These are phyloP conservation scores for Geotrichum australiense DNA, from an alignment of 1,139 yeast genomes.

Conservation along the genomic window DNA sequence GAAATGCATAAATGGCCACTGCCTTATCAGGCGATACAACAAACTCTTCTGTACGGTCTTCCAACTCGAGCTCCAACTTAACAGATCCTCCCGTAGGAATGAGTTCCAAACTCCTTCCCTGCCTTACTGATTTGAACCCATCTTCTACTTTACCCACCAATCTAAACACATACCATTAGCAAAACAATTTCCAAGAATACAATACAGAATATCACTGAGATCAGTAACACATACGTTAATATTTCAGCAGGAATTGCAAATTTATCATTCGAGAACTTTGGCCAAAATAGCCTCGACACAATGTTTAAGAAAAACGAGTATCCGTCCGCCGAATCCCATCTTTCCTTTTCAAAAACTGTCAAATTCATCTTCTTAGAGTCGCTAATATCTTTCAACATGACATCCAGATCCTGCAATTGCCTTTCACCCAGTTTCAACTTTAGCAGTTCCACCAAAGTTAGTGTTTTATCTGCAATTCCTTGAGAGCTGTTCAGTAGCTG, in stretches of 20 bases:
- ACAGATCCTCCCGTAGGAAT: conserved; percentile 60
- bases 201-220: conserved; percentile 34
- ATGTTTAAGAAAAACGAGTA: conserved; percentile 32
- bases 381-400: conserved; percentile 72
- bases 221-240: conserved; percentile 18
- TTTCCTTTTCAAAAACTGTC: conserved; percentile 25
- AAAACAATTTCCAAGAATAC: conserved; percentile 45
- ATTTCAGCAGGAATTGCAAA: conserved; percentile 45
- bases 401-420: conserved; percentile 64
- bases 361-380: conserved; percentile 31
- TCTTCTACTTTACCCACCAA: conserved; percentile 45
- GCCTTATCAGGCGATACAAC: conserved; percentile 68
- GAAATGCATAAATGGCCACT: conserved; percentile 51
- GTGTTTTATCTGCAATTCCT: conserved; percentile 38
- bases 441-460: conserved; percentile 41
- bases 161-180: no score
- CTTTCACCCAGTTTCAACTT: conserved; percentile 60
- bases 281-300: conserved; percentile 45
- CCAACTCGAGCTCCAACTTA: conserved; percentile 49
- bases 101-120: conserved; percentile 53
- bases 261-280: conserved; percentile 37
- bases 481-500: conserved; percentile 46
- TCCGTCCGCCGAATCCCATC: conserved; percentile 19
- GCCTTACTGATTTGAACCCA: conserved; percentile 38
- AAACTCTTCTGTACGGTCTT: conserved; percentile 38